Base-by-base conservation (phyloP, 176 grass and related monocot genomes). In the Urochloa ruziziensis region DNA sequence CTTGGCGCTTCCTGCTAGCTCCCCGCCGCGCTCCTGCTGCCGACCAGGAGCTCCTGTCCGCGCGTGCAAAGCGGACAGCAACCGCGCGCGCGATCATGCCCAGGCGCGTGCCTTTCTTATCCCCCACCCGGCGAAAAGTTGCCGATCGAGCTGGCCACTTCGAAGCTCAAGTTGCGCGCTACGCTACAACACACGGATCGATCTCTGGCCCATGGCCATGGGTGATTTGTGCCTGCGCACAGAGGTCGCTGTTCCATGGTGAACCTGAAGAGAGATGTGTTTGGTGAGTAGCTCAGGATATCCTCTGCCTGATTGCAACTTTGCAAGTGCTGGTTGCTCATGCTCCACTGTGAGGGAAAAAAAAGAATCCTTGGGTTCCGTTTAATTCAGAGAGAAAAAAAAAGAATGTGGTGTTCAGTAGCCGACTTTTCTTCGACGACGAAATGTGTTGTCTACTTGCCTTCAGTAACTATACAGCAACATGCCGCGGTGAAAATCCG, bases 81-180 rank as follows among this genome's bases (percentile, higher is more conserved):
- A 75, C 87, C 36, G 0, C 13, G 51, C n/a, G 0, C 13, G 39
- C 9, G 24, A 74, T 74, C 53, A 29, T 74, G 46, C 47, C 81
- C 82, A 75, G 75, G 43, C 43, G 73, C 10, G 86, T 54, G 86
- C 56, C 32, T 71, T 40, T 43, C 86, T 46, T 65, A 54, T 40
- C 32, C 32, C 44, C 40, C 68, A 47, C 70, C 47, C 12, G 33
- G 25, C 27, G 27, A 15, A 47, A 74, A 74, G 37, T n/a, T 65
- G 48, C 47, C 64, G 49, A 18, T 12, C 54, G 44, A 46, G 57
- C 25, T 33, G 62, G 48, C 36, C 82, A 34, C 82, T 60, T 25
- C 37, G 5, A 24, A 25, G 28, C 47, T 14, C 86, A 89, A 85
- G 61, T 80, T 80, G 77, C 70, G 21, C 62, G 87, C 87, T 76